These are phyloP conservation scores for Aegilops sharonensis DNA, from an alignment of 176 grass and related monocot genomes.

Conservation along the genomic window DNA sequence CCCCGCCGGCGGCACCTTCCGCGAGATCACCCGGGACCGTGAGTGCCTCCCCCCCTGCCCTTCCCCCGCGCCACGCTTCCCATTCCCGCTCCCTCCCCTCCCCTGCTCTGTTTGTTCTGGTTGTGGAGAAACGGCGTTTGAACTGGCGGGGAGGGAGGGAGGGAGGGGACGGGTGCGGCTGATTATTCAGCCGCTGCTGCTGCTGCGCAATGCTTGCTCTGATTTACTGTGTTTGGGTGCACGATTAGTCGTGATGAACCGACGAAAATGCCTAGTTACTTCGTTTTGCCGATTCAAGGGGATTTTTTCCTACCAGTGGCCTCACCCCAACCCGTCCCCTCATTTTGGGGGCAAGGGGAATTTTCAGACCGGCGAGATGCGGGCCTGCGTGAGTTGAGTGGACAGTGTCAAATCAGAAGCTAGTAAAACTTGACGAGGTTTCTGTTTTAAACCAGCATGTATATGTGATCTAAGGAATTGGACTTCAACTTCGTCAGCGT, in stretches of 20 bases:
- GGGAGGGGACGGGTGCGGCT: not conserved
- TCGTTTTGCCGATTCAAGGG: not conserved
- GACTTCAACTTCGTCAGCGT: no score
- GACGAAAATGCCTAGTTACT: no score
- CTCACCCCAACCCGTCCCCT: not conserved
- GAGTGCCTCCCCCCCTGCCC: not conserved
- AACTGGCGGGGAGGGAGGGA: not conserved
- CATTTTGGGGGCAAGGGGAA: not conserved
- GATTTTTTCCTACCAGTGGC: not conserved
- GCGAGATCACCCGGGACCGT: constrained; percentile 69
- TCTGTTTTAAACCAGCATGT: not conserved
- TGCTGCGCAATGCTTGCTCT: not conserved
- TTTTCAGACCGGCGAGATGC: not conserved
- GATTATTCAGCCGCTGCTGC: not conserved
- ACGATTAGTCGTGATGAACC: accelerated
- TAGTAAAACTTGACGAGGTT: not conserved
- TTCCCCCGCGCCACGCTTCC: not conserved
- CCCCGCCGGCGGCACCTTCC: constrained; percentile 45
- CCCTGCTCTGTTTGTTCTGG: not conserved
- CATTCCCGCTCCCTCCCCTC: not conserved
- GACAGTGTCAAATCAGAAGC: not conserved
- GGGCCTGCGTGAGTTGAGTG: not conserved
- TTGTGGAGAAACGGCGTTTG: not conserved
- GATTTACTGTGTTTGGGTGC: no score
- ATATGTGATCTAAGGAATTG: not conserved